phyloP scores from a whole-genome alignment of 2,329 filamentous ascomycete species.

The Mycocentrospora acerina region DNA sequence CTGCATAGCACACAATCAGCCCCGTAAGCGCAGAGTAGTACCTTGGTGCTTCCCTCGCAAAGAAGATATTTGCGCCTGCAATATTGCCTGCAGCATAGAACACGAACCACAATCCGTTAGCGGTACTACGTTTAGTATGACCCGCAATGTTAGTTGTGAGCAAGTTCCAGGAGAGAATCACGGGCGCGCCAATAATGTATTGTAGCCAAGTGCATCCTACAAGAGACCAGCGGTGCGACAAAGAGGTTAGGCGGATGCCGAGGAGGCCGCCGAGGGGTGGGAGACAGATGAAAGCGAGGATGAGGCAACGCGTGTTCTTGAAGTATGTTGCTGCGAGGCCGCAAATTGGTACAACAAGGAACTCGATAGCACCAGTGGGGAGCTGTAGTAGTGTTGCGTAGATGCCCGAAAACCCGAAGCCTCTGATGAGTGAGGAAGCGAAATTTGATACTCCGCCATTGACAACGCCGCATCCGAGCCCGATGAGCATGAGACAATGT shows the following conservation, averaged over 20 bases:
- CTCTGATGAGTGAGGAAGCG: constrained; percentile 48
- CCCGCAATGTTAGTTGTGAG: constrained; percentile 48
- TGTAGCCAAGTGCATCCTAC: constrained; percentile 58
- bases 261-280: constrained; percentile 54
- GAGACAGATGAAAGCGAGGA: constrained; percentile 44
- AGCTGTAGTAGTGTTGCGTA: constrained; percentile 47
- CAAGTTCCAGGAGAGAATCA: constrained; percentile 56
- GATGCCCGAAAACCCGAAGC: constrained; percentile 46
- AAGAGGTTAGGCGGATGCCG: constrained; percentile 51
- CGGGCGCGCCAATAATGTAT: constrained; percentile 52
- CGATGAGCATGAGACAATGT: constrained; percentile 45
- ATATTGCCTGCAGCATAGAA: constrained; percentile 54
- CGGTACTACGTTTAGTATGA: constrained; percentile 54
- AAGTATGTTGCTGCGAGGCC: constrained; percentile 38
- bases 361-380: constrained; percentile 48
- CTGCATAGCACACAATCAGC: constrained; percentile 48
- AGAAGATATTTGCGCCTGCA: constrained; percentile 51
- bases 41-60: constrained; percentile 46
- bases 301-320: constrained; percentile 30
- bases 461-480: constrained; percentile 49
- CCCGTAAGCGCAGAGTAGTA: constrained; percentile 50
- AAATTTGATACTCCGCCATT: constrained; percentile 57
- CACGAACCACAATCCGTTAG: constrained; percentile 54
- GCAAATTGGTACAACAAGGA: constrained; percentile 41
- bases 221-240: constrained; percentile 51